phyloP scores from a whole-genome alignment of 768 basidiomycete species.

The Wakefieldia striispora region DNA sequence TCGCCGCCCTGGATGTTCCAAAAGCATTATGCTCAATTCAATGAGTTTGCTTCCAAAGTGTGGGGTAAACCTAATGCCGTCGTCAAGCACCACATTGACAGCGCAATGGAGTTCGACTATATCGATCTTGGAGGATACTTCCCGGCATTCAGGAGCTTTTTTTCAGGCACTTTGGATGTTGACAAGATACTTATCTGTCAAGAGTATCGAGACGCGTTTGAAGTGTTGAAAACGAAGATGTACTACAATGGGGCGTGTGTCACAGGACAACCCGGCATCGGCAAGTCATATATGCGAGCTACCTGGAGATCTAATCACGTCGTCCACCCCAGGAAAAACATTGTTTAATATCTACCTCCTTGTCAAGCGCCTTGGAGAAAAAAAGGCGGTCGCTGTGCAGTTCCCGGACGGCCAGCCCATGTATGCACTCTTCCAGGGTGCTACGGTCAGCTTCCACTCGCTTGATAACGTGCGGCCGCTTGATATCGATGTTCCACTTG shows the following conservation, averaged over 20 bases:
- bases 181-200: constrained; percentile 3
- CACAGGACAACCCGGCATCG: constrained; percentile 7
- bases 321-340: background rate
- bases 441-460: no score
- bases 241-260: background rate
- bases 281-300: background rate
- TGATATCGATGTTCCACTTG: no score
- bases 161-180: background rate
- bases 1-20: no score
- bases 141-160: background rate
- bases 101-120: background rate
- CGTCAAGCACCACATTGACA: background rate
- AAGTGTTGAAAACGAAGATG: background rate
- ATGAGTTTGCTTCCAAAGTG: background rate
- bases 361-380: background rate
- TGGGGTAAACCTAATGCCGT: background rate
- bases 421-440: background rate
- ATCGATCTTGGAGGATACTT: background rate
- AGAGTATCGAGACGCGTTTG: background rate
- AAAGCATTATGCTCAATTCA: no score
- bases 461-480: no score
- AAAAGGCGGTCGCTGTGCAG: background rate
- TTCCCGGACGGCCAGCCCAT: no score
- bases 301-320: no score
- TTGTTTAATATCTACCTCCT: background rate